Base-by-base conservation (phyloP, 495 filamentous ascomycete genomes). In the Barbatosphaeria neglecta region DNA sequence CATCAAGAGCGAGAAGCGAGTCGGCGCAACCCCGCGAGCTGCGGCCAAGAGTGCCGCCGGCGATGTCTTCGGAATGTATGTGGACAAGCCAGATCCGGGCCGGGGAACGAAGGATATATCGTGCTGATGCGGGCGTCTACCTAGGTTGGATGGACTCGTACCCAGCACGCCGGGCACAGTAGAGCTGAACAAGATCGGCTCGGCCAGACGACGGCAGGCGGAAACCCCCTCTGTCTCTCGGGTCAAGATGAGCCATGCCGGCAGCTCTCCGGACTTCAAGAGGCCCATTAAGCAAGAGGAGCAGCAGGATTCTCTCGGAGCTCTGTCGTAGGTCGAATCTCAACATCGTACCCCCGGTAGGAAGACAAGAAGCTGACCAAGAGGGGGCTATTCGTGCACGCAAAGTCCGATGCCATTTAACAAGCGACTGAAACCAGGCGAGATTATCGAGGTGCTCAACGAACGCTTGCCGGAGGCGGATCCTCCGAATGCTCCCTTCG, bases 41-140 rank as follows among this genome's bases (percentile, higher is more conserved):
- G 71, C 62, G 9, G 67, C 59, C 16, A 77, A 70, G 42, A 51
- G 51, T 44, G 65, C 58, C 44, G 68, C 71, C 24, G n/a, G n/a
- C n/a, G 86, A 93, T 75, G 78, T 94, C 9, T 90, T 87, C 64
- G 86, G 81, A 43, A 90, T 94, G 88, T 86, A 66, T 58, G 81
- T 55, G 37, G 17, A 4, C 20, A 6, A 15, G 20, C 11, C 4
- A 22, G 13, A 22, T 16, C 10, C 25, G 13, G 22, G 4, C 43
- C 27, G 37, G 45, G 27, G 6, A 19, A 6, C 8, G 24, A 42
- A 25, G 4, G 4, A 8, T n/a, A n/a, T n/a, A n/a, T n/a, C n/a
- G n/a, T 42, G 24, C 41, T 44, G 23, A 39, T 45, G 8, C 20
- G 17, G 13, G 31, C n/a, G 15, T 27, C 37, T 22, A 50, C 44